Conservation (phyloP, 1,284 basidiomycete genomes). For the Moesziomyces globuligerus region DNA sequence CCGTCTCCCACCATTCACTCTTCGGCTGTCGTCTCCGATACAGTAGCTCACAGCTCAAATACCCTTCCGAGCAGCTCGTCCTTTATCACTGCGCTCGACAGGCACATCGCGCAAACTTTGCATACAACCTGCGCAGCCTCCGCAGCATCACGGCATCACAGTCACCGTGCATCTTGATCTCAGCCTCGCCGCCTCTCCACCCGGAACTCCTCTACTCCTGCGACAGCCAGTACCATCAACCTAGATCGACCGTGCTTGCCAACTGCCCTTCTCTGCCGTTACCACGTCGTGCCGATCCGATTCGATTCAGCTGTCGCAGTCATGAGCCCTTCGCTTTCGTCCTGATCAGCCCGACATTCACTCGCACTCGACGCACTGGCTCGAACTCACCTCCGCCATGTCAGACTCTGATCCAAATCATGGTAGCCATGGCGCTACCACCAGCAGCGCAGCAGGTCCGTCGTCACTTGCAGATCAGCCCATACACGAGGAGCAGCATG, state of each 20-base stretch:
- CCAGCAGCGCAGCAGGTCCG: constrained; percentile 1
- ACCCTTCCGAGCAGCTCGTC: too few relatives aligned
- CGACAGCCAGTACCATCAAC: not conserved
- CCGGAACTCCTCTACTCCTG: too few relatives aligned
- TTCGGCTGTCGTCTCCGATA: too few relatives aligned
- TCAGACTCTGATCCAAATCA: not conserved
- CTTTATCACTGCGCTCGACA: too few relatives aligned
- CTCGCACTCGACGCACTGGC: not conserved
- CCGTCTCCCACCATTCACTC: too few relatives aligned
- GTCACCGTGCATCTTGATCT: too few relatives aligned
- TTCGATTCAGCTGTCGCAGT: not conserved
- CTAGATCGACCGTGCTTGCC: too few relatives aligned
- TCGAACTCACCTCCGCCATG: not conserved
- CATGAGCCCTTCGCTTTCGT: not conserved
- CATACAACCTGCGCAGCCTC: too few relatives aligned
- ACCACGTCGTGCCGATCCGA: not conserved
- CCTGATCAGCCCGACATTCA: not conserved
- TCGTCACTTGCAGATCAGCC: constrained; percentile 6
- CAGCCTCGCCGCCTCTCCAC: too few relatives aligned
- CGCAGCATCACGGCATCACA: too few relatives aligned
- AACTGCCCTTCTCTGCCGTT: not conserved
- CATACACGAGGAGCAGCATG: constrained; percentile 19
- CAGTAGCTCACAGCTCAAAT: too few relatives aligned
- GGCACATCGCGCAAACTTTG: too few relatives aligned
- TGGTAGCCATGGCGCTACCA: not conserved